Evolutionary conservation across 2,329 filamentous ascomycete genomes (phyloP), one percentile per base, ranked within the genome.

Genomic region (Cladosporium oxysporum): DNA sequence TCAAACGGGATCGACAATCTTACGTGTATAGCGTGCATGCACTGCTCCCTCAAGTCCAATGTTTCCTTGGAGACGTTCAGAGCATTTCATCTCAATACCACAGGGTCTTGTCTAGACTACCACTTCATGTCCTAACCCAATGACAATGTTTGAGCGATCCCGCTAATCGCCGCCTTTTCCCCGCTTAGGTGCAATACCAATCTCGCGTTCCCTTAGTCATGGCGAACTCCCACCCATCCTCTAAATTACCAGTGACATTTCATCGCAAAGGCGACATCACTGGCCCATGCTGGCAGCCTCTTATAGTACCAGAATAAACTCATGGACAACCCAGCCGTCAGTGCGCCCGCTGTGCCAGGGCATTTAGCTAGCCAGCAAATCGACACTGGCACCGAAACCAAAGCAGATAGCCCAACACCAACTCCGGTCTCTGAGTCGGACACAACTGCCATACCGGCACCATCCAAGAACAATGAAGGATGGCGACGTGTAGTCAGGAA

Each of bases 401-500:
- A 55, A 21, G 3, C 18, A 31, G 26, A n/a, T 3, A 11, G 11
- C 8, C 18, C 7, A 12, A 33, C 29, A 33, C 10, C 29, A 21
- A 31, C n/a, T 33, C 12, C 28, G 7, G n/a, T 1, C 33, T n/a
- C 23, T 18, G 37, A 59, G 16, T 16, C 57, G 16, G 7, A 28
- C 23, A 3, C 57, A n/a, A 14, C 31, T 21, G 31, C 18, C 2
- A 29, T 16, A 10, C 14, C 14, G 3, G 18, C 10, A 3, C 21
- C 37, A 23, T 57, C 58, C 6, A 66, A 53, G 49, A 66, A 72
- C 60, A 58, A 69, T 16, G 61, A 65, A 26, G 72, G 71, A 53
- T 75, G 72, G 73, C 71, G 73, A 21, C 66, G 69, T 3, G 68
- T 74, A 12, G 72, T 74, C 12, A 69, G 72, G 52, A 74, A 75